Evolutionary conservation across 768 basidiomycete species (phyloP).

Genomic region (Naganishia kalamii): DNA sequence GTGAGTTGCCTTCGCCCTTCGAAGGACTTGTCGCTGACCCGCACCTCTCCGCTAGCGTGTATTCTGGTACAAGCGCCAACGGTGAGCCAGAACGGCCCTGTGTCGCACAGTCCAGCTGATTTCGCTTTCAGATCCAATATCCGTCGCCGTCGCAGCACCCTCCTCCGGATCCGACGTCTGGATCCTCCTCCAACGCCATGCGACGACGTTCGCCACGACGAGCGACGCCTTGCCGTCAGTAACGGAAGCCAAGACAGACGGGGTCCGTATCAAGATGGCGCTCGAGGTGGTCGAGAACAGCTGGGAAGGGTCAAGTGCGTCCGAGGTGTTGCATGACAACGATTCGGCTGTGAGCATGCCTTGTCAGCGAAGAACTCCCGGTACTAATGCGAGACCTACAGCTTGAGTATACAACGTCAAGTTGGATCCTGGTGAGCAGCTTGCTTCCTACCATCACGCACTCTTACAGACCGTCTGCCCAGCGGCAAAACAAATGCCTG

Average conservation of each 20-base stretch:
- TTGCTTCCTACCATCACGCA: background rate
- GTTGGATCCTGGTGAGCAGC: background rate
- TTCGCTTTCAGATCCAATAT: background rate
- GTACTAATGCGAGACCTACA: background rate
- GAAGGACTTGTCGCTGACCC: background rate
- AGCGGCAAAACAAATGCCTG: conserved; percentile 16
- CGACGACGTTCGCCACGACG: conserved; percentile 37
- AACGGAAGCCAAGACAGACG: background rate
- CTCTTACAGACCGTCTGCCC: background rate
- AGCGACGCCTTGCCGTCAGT: too few relatives aligned
- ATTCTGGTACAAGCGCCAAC: background rate
- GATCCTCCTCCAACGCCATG: conserved; percentile 74
- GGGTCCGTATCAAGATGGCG: background rate
- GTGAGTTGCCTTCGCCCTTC: conserved; percentile 47
- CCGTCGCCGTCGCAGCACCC: conserved; percentile 42
- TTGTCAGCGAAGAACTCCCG: too few relatives aligned
- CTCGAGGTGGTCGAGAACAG: background rate
- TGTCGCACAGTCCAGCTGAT: background rate
- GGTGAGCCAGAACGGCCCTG: background rate
- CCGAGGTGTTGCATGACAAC: background rate
- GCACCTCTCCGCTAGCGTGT: background rate
- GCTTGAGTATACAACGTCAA: conserved; percentile 7
- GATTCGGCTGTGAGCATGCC: background rate
- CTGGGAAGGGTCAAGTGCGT: background rate
- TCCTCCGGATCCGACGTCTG: conserved; percentile 55